Conservation (phyloP, 1,284 basidiomycete genomes). For the Heterobasidion annosum region DNA sequence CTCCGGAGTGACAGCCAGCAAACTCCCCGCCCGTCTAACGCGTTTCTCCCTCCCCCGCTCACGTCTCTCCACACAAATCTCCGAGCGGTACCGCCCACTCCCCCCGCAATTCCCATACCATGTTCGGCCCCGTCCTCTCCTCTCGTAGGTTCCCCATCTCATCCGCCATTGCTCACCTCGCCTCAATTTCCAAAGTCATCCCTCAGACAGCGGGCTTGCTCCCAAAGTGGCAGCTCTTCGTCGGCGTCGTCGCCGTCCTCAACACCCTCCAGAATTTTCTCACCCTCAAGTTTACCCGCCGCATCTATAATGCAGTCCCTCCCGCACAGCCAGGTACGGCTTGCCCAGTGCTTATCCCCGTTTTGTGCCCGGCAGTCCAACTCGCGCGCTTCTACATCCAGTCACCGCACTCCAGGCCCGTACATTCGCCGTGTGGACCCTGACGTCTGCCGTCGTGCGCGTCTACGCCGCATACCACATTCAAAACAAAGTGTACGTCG, state of each 20-base stretch:
- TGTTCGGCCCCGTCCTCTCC: not conserved
- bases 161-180: not conserved
- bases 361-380: not conserved
- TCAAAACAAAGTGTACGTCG: conserved; percentile 61
- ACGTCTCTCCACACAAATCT: no score
- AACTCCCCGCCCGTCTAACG: no score
- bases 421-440: conserved; percentile 85
- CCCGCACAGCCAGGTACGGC: conserved; percentile 11
- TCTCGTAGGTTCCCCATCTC: not conserved
- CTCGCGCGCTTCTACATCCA: conserved; percentile 21
- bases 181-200: conserved; percentile 29
- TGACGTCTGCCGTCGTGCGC: conserved; percentile 75
- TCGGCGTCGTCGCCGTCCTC: conserved; percentile 70
- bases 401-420: conserved; percentile 81
- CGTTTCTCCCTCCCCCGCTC: no score
- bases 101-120: not conserved
- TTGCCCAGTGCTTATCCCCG: not conserved
- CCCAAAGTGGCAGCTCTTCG: conserved; percentile 80
- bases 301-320: conserved; percentile 63
- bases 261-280: conserved; percentile 80
- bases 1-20: not conserved
- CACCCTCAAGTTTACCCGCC: conserved; percentile 69
- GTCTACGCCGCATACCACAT: conserved; percentile 86
- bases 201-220: conserved; percentile 63
- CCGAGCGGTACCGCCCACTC: no score